Evolutionary conservation across 225 moss, liverwort and hornwort genomes (phyloP).

Genomic region (Marchantia polymorpha): DNA sequence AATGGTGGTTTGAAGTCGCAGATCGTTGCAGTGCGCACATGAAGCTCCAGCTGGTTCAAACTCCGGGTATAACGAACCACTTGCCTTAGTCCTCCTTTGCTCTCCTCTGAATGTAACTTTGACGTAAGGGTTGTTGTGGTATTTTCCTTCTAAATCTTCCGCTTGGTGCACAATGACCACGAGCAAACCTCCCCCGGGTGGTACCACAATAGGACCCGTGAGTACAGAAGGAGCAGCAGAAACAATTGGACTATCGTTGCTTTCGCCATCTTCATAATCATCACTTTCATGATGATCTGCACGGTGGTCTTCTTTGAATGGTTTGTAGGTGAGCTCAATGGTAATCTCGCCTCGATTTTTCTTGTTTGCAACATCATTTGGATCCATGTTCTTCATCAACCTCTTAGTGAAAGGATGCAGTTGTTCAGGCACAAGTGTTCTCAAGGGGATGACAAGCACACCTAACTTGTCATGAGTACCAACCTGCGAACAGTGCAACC

Average conservation of each 20-base stretch:
- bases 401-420: conserved; percentile 31
- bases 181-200: conserved; percentile 65
- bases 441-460: conserved; percentile 65
- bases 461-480: conserved; percentile 85
- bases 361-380: conserved; percentile 62
- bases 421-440: conserved; percentile 55
- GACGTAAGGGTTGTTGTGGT: conserved; percentile 84
- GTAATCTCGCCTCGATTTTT: conserved; percentile 61
- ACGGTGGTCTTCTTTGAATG: conserved; percentile 55
- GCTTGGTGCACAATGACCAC: conserved; percentile 67
- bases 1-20: background rate
- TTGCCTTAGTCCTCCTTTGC: conserved; percentile 63
- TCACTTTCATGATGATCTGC: conserved; percentile 32
- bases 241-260: conserved; percentile 44
- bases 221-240: conserved; percentile 28
- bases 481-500: conserved; percentile 39
- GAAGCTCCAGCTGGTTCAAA: background rate
- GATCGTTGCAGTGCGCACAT: background rate
- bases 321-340: conserved; percentile 72
- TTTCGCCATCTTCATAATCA: conserved; percentile 34
- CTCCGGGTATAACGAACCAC: background rate
- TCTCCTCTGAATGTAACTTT: conserved; percentile 81
- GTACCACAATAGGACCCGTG: background rate
- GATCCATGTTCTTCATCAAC: conserved; percentile 75
- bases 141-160: conserved; percentile 86